Percentiles rank a stretch among this genome's conserved stretches.
These are phyloP conservation scores for Triangularia verruculosa DNA, from an alignment of 2,329 filamentous ascomycete species.

Conservation along the genomic window DNA sequence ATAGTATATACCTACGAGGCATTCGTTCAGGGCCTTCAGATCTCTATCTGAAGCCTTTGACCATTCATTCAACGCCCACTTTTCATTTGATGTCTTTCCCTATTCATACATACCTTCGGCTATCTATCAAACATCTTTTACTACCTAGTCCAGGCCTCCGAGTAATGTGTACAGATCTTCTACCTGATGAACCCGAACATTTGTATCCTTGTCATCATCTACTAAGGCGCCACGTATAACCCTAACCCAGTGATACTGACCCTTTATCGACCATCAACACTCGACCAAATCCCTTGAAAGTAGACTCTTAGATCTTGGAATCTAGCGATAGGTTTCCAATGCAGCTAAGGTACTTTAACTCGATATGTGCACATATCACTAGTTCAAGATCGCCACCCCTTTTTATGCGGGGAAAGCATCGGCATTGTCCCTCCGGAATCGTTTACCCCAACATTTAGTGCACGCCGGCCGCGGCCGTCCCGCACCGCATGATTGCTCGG, in stretches of 20 bases:
- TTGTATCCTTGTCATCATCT: no score
- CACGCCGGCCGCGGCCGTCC: not conserved
- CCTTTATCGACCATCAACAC: not conserved
- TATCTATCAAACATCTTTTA: no score
- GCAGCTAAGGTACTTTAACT: not conserved
- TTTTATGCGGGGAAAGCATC: not conserved
- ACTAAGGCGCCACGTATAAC: not conserved
- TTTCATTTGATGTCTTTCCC: no score
- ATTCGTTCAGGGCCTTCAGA: no score
- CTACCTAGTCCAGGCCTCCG: no score
- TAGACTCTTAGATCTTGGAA: not conserved
- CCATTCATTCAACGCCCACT: no score
- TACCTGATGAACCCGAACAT: no score
- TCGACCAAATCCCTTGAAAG: not conserved
- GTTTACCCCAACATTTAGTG: slow-evolving; percentile 6
- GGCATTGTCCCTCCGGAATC: slow-evolving; percentile 4
- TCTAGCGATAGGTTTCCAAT: not conserved
- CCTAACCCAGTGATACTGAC: not conserved
- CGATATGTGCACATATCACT: not conserved
- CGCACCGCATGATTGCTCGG: slow-evolving; percentile 1
- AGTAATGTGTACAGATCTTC: no score
- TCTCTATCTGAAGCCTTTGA: no score
- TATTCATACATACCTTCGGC: no score
- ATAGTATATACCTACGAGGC: no score
- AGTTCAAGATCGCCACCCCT: not conserved